Evolutionary conservation across 352 stramenopile species (phyloP).

Genomic region (Phytophthora pistaciae): DNA sequence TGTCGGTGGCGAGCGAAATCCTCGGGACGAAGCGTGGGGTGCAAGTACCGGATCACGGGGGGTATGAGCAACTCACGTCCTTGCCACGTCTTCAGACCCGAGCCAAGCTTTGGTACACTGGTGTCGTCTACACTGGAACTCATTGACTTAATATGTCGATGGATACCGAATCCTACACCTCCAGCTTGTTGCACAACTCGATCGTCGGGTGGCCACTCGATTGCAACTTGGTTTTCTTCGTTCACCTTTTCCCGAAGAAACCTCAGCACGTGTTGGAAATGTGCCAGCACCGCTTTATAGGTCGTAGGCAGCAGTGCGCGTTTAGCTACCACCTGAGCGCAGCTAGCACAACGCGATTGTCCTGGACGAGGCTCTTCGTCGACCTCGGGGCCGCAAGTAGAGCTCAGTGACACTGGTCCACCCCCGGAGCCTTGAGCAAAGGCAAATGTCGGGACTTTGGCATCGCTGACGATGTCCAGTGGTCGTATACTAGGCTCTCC

Average conservation of each 20-base stretch:
- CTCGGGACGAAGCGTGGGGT: conserved; percentile 85
- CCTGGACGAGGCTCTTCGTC: conserved; percentile 33
- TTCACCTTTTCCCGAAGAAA: conserved; percentile 62
- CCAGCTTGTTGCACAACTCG: conserved; percentile 91
- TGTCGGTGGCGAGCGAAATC: conserved; percentile 91
- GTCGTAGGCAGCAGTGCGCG: conserved; percentile 84
- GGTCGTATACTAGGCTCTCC: conserved; percentile 43
- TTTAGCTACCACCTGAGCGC: conserved; percentile 70
- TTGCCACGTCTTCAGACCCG: conserved; percentile 23
- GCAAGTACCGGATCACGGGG: conserved; percentile 92
- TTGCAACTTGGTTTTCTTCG: conserved; percentile 51
- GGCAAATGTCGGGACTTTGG: conserved; percentile 69
- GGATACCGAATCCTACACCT: conserved; percentile 93
- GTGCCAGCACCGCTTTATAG: conserved; percentile 95
- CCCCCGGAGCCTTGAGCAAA: conserved; percentile 36
- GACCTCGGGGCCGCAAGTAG: conserved; percentile 6
- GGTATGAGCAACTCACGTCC: conserved; percentile 83
- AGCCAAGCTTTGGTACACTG: conserved; percentile 8
- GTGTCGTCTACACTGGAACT: conserved; percentile 21
- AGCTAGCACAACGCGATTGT: conserved; percentile 87
- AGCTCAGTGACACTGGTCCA: conserved; percentile 27
- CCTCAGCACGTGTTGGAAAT: conserved; percentile 92
- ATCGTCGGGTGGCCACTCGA: conserved; percentile 92
- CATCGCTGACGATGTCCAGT: conserved; percentile 74
- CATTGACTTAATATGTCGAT: conserved; percentile 36